Evolutionary conservation across 192 early-diverging fungal species (phyloP), one percentile per base, ranked within the genome.

Genomic region (Podila clonocystis): DNA sequence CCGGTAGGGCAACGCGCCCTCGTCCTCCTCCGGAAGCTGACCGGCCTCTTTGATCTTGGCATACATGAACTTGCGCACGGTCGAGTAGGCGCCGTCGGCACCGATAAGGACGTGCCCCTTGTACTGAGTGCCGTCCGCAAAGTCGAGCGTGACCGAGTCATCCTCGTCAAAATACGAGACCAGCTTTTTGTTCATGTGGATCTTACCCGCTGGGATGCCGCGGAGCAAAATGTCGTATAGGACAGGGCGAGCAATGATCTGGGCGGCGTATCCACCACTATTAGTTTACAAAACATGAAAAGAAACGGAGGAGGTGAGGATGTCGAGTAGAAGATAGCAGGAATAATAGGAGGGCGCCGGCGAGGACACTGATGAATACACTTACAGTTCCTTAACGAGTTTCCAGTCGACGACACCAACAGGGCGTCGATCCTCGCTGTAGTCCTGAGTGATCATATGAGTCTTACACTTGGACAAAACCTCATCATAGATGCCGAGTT

Each of bases 61-160:
- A 15, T 72, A 72, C 13, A 72, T 61, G 15, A n/a, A 26, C 50
- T 64, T 45, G 30, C 70, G 70, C 24, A 72, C 62, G 8, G 22
- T 26, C 7, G 59, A 61, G 59, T 61, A 61, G 9, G 59, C 59
- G 29, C 59, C 59, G 5, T 61, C 70, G 6, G 70, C 70, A 6
- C 70, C 70, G 26, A 72, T 62, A 1, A 72, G 34, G 2, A 72
- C 52, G 6, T 72, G 41, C 15, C 70, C 68, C 17, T 62, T 11
- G 20, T 62, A 15, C 6, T n/a, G 30, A 2, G 58, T 34, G 24
- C 24, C 30, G 26, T 70, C 68, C 26, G 38, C 26, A 48, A 17
- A 62, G 12, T 36, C 45, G 24, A 70, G n/a, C 24, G 24, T n/a
- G 5, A 61, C 68, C 33, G 20, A 29, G n/a, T 57, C 28, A 1